Evolutionary conservation across 78 protist species (phyloP).

Genomic region (Cavenderia fasciculata): DNA sequence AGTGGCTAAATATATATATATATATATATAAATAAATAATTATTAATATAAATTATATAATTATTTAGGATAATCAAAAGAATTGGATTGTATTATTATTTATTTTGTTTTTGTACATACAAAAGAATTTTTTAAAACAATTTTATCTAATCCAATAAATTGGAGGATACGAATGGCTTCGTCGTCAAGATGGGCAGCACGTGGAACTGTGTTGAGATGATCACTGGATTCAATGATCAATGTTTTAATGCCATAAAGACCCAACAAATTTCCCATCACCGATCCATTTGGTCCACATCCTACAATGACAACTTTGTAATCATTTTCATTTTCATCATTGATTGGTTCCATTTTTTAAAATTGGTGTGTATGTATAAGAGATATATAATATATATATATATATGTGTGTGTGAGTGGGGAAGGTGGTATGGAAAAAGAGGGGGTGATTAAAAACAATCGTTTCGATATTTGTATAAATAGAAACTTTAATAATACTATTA

Average conservation of each 20-base stretch:
- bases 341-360: too few relatives aligned
- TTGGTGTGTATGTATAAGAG: too few relatives aligned
- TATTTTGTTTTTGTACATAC: not conserved
- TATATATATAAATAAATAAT: not conserved
- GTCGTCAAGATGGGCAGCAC: conserved; percentile 67
- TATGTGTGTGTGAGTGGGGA: too few relatives aligned
- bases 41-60: too few relatives aligned
- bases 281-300: conserved; percentile 62
- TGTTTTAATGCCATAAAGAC: conserved; percentile 17
- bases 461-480: too few relatives aligned
- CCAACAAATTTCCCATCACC: not conserved
- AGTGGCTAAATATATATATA: conserved; percentile 31
- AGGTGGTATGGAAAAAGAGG: too few relatives aligned
- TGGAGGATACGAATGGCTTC: conserved; percentile 33
- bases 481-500: too few relatives aligned
- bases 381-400: too few relatives aligned
- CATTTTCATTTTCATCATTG: too few relatives aligned
- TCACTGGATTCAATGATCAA: not conserved
- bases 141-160: conserved; percentile 21
- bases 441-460: too few relatives aligned
- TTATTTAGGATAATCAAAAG: too few relatives aligned
- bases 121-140: conserved; percentile 26
- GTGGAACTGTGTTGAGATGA: not conserved
- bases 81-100: not conserved
- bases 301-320: conserved; percentile 35